phyloP scores from a whole-genome alignment of 169 alveolate genomes.

The Eimeria maxima region DNA sequence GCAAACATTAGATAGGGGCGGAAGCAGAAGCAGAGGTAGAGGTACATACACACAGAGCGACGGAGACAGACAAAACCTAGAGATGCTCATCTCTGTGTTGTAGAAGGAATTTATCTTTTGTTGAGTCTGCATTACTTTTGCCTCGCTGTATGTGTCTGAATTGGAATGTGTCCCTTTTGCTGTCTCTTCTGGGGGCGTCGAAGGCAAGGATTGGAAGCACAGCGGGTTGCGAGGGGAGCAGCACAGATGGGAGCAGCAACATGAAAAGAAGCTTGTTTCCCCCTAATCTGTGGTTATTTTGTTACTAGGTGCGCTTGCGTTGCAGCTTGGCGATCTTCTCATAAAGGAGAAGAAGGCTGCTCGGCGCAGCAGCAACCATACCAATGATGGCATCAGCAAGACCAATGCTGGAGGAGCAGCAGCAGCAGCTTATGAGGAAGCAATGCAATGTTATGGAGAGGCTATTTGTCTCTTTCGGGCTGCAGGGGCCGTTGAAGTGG shows the following conservation, averaged over 20 bases:
- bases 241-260: not conserved
- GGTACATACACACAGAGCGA: too few relatives aligned
- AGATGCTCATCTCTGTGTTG: not conserved
- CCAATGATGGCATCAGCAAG: not conserved
- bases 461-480: not conserved
- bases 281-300: not conserved
- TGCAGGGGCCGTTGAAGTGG: not conserved
- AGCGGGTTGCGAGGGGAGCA: not conserved
- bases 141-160: not conserved
- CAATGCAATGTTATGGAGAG: slow-evolving; percentile 6
- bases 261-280: not conserved
- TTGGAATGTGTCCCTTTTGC: not conserved
- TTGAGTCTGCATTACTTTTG: not conserved
- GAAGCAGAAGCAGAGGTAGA: not conserved
- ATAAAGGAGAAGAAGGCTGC: slow-evolving; percentile 30
- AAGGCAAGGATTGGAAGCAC: not conserved
- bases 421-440: slow-evolving; percentile 63
- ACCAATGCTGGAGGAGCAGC: not conserved
- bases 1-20: not conserved
- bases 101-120: not conserved
- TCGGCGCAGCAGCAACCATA: slow-evolving; percentile 41
- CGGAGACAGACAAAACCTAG: not conserved
- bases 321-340: slow-evolving; percentile 57
- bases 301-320: not conserved
- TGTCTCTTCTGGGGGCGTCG: not conserved